Conservation (phyloP, 2,329 filamentous ascomycete genomes). For the Scytalidium sp. region DNA sequence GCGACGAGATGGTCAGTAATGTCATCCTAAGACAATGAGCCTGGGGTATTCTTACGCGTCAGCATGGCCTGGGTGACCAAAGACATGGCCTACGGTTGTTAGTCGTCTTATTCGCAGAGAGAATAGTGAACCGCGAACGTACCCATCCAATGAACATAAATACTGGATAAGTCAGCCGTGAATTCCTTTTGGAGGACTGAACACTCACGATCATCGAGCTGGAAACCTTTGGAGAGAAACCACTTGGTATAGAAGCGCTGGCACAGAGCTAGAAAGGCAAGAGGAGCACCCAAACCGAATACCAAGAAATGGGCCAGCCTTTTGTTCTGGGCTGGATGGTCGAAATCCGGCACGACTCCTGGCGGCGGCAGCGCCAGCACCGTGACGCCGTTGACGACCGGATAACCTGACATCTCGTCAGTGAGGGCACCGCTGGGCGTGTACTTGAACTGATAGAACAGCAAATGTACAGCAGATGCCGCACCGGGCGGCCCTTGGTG, state of each 20-base stretch:
- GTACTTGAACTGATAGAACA: too few species aligned
- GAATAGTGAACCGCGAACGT: background rate
- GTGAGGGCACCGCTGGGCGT: background rate
- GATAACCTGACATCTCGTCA: conserved; percentile 3
- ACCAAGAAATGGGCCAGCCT: conserved; percentile 7
- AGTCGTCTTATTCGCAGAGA: background rate
- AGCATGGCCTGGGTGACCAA: conserved; percentile 4
- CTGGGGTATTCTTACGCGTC: background rate
- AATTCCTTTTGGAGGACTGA: background rate
- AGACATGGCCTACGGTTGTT: conserved; percentile 1
- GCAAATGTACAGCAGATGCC: too few species aligned
- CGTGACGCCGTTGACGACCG: conserved; percentile 5
- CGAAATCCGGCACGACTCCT: conserved; percentile 9
- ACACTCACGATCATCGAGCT: conserved; percentile 12
- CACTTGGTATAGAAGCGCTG: conserved; percentile 15
- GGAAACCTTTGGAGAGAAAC: conserved; percentile 3
- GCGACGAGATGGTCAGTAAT: background rate
- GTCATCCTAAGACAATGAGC: background rate
- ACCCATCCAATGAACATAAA: conserved; percentile 7
- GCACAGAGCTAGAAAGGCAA: conserved; percentile 11
- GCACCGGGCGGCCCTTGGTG: too few species aligned
- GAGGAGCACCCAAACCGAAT: conserved; percentile 6
- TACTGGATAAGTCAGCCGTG: background rate
- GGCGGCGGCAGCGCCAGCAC: conserved; percentile 6
- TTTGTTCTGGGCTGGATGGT: conserved; percentile 8